phyloP scores from a whole-genome alignment of 345 rosid genomes.

The Cardamine resedifolia region DNA sequence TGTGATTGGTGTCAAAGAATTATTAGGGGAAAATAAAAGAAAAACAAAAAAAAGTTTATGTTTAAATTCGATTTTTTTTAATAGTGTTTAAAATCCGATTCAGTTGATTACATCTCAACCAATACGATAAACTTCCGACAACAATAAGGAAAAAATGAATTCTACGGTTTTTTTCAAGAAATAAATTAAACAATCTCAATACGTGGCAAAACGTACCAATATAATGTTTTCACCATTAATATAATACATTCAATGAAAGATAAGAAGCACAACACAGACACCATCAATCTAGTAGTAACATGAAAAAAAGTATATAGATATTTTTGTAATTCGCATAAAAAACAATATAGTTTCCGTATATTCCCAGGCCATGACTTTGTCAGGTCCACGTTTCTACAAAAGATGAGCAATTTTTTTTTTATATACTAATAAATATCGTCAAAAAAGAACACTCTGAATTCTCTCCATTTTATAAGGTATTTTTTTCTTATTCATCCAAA shows the following conservation, averaged over 20 bases:
- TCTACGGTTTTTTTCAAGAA: neutral
- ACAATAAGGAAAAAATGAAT: neutral
- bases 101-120: neutral
- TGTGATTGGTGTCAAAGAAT: no score
- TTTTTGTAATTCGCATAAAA: slow-evolving; percentile 9
- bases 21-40: neutral
- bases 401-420: neutral
- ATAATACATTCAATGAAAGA: neutral
- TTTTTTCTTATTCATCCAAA: neutral
- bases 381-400: slow-evolving; percentile 31
- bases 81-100: neutral
- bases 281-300: neutral
- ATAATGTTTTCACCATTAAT: neutral
- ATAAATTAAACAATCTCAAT: neutral
- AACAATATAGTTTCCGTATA: slow-evolving; percentile 12
- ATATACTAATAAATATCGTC: neutral
- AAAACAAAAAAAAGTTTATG: neutral
- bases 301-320: neutral
- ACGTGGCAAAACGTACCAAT: neutral
- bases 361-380: slow-evolving; percentile 22
- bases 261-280: neutral
- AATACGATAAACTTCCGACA: neutral
- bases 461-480: neutral
- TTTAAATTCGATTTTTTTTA: neutral
- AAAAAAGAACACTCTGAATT: slow-evolving; percentile 11